Evolutionary conservation across 192 early-diverging fungal genomes (phyloP).

Genomic region (Jimgerdemannia lactiflua): DNA sequence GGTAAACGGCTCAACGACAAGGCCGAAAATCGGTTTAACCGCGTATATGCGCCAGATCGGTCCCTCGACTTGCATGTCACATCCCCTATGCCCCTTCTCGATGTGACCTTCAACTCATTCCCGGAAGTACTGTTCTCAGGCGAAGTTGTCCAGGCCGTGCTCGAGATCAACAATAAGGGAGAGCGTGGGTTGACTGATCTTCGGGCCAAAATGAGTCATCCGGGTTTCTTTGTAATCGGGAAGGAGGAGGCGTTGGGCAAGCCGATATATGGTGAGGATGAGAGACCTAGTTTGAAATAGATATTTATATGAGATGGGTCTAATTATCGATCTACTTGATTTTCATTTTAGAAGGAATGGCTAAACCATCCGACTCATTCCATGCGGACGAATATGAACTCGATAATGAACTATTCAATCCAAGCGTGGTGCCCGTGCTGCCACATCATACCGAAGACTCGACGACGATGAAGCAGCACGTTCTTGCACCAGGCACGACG

Average conservation of each 20-base stretch:
- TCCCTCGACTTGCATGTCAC: conserved; percentile 73
- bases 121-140: conserved; percentile 82
- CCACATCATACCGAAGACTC: conserved; percentile 23
- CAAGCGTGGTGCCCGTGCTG: conserved; percentile 44
- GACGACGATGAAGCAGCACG: conserved; percentile 15
- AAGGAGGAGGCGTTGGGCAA: conserved; percentile 35
- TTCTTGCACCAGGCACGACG: conserved; percentile 64
- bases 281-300: neutral
- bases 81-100: conserved; percentile 79
- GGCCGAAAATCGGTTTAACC: conserved; percentile 54
- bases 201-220: conserved; percentile 79
- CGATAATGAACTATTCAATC: conserved; percentile 55
- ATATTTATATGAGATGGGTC: neutral
- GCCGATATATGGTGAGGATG: conserved; percentile 32
- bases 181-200: conserved; percentile 67
- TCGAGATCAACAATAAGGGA: conserved; percentile 87
- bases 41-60: conserved; percentile 66
- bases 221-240: conserved; percentile 80
- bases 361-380: conserved; percentile 19
- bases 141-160: conserved; percentile 65
- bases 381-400: conserved; percentile 16
- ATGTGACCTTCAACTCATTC: conserved; percentile 72
- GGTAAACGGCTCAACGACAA: conserved; percentile 79
- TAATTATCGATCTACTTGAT: neutral
- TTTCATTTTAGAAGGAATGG: conserved; percentile 5